Base-by-base conservation (phyloP, 2,329 filamentous ascomycete genomes). In the Penicillium polonicum region DNA sequence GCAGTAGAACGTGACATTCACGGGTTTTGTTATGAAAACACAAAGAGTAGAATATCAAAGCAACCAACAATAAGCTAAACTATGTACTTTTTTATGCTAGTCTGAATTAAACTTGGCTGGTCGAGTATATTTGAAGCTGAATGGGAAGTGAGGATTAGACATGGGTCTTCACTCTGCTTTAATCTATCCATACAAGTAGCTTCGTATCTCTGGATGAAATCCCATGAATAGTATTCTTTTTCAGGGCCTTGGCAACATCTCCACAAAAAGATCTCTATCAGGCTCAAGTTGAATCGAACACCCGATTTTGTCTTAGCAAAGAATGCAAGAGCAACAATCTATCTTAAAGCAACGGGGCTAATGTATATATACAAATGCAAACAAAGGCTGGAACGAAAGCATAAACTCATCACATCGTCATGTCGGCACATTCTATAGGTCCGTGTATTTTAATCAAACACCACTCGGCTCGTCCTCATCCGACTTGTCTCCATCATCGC, bases 381-480 rank as follows among this genome's bases (percentile, higher is more conserved):
- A 48, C 13, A 45, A 19, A 23, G 54, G 57, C 59, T 60, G 23
- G n/a, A 49, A 41, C 19, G 36, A 48, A 57, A 52, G 35, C 58
- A 59, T 48, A 44, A 55, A 60, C 49, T 64, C 58, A 44, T 65
- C 44, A 64, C 33, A 55, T 58, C 48, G 48, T 65, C 61, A 48
- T 61, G 39, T 60, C 39, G 36, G 43, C n/a, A 44, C 17, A 42
- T 52, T 55, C 42, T 19, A 38, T 45, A 53, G 10, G 36, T 39
- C 35, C n/a, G 17, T 19, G 29, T 52, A 45, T 36, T 42, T 15
- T 19, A 25, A 49, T 64, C 57, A 63, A 29, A 43, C 55, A 15
- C 41, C 57, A 21, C 36, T 60, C n/a, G 55, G 48, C 43, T 77
- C 79, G 25, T 80, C 78, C 13, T 81, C 79, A 52, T 81, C 79